Conservation (phyloP, 1,284 basidiomycete genomes). For the Ceratobasidium sp. region DNA sequence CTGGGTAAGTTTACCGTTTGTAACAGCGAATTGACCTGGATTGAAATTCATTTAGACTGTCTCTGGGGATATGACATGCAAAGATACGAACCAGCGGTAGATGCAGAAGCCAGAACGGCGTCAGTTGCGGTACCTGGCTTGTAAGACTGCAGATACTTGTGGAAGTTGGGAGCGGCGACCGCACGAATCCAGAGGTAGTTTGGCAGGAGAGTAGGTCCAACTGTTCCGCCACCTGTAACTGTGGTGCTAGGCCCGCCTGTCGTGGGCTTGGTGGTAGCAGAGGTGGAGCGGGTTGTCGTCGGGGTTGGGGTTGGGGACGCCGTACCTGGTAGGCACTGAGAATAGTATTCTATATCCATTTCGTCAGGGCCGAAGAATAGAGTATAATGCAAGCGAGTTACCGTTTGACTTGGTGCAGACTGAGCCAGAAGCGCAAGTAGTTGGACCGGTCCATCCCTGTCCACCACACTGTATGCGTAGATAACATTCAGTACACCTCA, state of each 20-base stretch:
- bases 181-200: conserved; percentile 73
- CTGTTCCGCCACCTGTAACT: conserved; percentile 50
- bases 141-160: conserved; percentile 70
- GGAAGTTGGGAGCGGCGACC: conserved; percentile 74
- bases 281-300: conserved; percentile 18
- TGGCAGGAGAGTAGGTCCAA: conserved; percentile 59
- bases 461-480: conserved; percentile 63
- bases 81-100: conserved; percentile 46
- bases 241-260: conserved; percentile 51
- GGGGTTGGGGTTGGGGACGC: conserved; percentile 18
- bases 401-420: conserved; percentile 38
- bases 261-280: conserved; percentile 34
- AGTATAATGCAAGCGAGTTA: not conserved
- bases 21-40: conserved; percentile 57
- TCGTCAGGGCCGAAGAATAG: not conserved
- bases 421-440: conserved; percentile 28
- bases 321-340: conserved; percentile 47
- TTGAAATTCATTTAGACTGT: conserved; percentile 65
- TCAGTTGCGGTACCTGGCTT: conserved; percentile 47
- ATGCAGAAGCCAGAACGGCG: conserved; percentile 47
- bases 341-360: conserved; percentile 24
- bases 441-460: conserved; percentile 60
- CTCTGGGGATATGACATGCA: not conserved
- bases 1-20: conserved; percentile 46
- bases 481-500: conserved; percentile 44